A percentile compares a stretch with the other conserved stretches of the same genome.
Conservation (phyloP, 495 filamentous ascomycete species). For the Aspergillus diversus region DNA sequence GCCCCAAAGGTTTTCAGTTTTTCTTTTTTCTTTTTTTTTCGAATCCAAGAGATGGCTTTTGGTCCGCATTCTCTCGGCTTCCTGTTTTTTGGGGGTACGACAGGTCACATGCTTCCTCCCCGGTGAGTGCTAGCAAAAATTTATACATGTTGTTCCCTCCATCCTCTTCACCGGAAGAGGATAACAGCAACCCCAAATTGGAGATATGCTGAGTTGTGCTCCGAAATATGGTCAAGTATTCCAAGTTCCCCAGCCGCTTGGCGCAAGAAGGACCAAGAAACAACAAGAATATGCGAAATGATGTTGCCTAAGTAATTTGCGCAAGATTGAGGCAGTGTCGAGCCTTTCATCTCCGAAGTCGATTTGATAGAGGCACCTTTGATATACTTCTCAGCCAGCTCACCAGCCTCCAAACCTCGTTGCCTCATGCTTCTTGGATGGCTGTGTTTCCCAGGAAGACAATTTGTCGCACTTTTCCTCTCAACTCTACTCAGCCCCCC, state of each 20-base stretch:
- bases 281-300: not conserved
- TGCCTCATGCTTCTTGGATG: no score
- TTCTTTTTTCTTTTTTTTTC: not conserved
- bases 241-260: not conserved
- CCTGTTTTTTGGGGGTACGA: no score
- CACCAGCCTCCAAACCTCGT: no score
- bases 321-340: constrained; percentile 6
- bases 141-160: not conserved
- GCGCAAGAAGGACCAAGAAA: not conserved
- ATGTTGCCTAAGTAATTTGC: not conserved
- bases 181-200: not conserved
- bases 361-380: not conserved
- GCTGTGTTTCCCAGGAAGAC: no score
- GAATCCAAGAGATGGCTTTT: not conserved
- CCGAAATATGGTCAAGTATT: not conserved
- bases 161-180: not conserved
- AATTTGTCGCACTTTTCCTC: no score
- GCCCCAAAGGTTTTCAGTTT: not conserved
- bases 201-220: not conserved
- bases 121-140: no score
- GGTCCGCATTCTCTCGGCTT: not conserved
- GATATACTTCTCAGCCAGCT: not conserved
- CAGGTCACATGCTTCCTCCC: no score
- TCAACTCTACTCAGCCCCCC: no score
- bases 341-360: not conserved